Evolutionary conservation across 2,329 filamentous ascomycete species (phyloP).

Genomic region (Calonectria naviculata): DNA sequence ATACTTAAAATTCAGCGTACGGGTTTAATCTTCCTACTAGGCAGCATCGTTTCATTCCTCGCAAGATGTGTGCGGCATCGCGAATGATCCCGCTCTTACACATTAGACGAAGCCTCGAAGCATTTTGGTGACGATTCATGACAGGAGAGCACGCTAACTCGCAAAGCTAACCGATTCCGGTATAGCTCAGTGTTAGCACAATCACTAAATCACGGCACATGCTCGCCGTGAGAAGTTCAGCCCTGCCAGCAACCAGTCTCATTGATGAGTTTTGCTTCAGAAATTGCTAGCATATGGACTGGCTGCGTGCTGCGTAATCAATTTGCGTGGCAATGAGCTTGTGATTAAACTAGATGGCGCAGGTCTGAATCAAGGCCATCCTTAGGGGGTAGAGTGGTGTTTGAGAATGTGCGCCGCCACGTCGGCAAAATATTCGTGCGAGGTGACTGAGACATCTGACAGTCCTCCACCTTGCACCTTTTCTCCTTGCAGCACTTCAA

Average conservation of each 20-base stretch:
- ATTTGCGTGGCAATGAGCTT: not conserved
- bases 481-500: slow-evolving; percentile 13
- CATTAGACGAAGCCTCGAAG: not conserved
- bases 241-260: not conserved
- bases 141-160: slow-evolving; percentile 1
- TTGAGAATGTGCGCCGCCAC: slow-evolving; percentile 27
- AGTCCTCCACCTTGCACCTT: slow-evolving; percentile 26
- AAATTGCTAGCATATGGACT: not conserved
- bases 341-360: not conserved
- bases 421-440: slow-evolving; percentile 32
- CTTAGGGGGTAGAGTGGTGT: slow-evolving; percentile 16
- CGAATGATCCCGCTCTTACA: not conserved
- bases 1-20: not conserved
- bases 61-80: not conserved
- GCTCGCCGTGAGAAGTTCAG: not conserved
- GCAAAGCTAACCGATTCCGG: slow-evolving; percentile 24
- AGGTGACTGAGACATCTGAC: slow-evolving; percentile 23
- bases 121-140: not conserved
- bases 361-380: not conserved
- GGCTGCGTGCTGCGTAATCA: not conserved
- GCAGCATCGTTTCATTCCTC: slow-evolving; percentile 3
- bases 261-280: not conserved
- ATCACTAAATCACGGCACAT: not conserved
- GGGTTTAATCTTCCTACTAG: not conserved
- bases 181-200: not conserved